phyloP scores from a whole-genome alignment of 371 early-diverging fungal genomes.

The Mucor piriformis region DNA sequence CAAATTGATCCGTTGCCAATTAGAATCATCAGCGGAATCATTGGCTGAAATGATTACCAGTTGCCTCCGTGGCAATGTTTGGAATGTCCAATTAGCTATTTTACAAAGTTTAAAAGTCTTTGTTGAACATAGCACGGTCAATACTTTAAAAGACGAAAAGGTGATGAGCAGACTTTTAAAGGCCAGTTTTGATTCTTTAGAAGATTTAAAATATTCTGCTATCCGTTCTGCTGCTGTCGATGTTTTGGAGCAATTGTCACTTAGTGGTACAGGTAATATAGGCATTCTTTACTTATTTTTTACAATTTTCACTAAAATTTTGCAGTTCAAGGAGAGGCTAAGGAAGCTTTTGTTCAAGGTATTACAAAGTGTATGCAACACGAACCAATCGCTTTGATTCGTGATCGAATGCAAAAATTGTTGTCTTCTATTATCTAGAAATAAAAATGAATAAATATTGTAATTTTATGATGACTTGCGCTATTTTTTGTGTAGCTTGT shows the following conservation, averaged over 20 bases:
- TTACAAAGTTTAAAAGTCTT: slow-evolving; percentile 62
- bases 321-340: slow-evolving; percentile 22
- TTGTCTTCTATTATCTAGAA: not conserved
- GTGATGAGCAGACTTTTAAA: slow-evolving; percentile 9
- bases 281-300: not conserved
- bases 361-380: slow-evolving; percentile 13
- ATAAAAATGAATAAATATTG: too few relatives aligned
- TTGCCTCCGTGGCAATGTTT: slow-evolving; percentile 59
- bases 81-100: slow-evolving; percentile 74
- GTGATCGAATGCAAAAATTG: slow-evolving; percentile 25
- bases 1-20: not conserved
- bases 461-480: too few relatives aligned
- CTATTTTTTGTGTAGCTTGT: too few relatives aligned
- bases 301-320: not conserved
- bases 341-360: slow-evolving; percentile 4
- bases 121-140: slow-evolving; percentile 29
- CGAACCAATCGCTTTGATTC: slow-evolving; percentile 29
- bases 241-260: slow-evolving; percentile 26
- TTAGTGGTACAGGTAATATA: slow-evolving; percentile 19
- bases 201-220: slow-evolving; percentile 50
- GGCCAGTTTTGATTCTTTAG: slow-evolving; percentile 27
- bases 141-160: slow-evolving; percentile 3
- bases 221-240: slow-evolving; percentile 48
- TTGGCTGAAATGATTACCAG: slow-evolving; percentile 44
- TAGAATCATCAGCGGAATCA: slow-evolving; percentile 20